Base-by-base conservation (phyloP, 2,329 filamentous ascomycete species). In the Monosporascus ibericus region DNA sequence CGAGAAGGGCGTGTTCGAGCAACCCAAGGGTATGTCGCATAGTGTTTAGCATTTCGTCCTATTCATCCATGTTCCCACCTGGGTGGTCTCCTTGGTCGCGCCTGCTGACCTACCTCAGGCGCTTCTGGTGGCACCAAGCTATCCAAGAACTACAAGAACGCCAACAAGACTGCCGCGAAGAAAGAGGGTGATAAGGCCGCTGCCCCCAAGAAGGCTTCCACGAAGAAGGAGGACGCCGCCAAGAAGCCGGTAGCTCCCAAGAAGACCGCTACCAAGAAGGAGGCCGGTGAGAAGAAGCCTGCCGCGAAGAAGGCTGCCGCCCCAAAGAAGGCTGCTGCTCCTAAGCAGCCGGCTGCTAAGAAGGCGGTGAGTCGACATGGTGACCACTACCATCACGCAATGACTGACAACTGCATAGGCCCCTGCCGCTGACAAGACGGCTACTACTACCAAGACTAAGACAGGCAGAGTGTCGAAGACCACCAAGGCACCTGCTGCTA, bases 71-170 rank as follows among this genome's bases (percentile, higher is more conserved):
- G 30, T 14, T 34, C 11, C 30, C 4, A 34, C 11, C 30, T 14
- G 30, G 30, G 30, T 14, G 11, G 5, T 34, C 9, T 34, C 5
- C 9, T 14, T 14, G 30, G 9, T 34, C 30, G 14, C 14, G 27
- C 30, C 14, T 34, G 46, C 54, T 68, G 48, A 69, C 56, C n/a
- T 18, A 22, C 47, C 15, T 2, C 54, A 91, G 87, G 88, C 65
- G 80, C 90, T 55, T 96, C 91, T 58, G 91, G 91, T 55, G 88
- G 90, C 61, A 90, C 94, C 73, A 96, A 96, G 86, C 86, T 96
- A 55, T 87, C 87, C 55, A 92, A 92, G 85, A 91, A 90, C 78
- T 72, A 76, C 58, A 72, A 77, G 69, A 70, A 74, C 55, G 60
- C 70, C 24, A 59, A 62, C 49, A 66, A 67, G 55, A 58, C 60